Percentiles rank a stretch among this genome's conserved stretches.
Evolutionary conservation across 2,329 filamentous ascomycete species (phyloP).

Genomic region (Arthrobotrys conoides): DNA sequence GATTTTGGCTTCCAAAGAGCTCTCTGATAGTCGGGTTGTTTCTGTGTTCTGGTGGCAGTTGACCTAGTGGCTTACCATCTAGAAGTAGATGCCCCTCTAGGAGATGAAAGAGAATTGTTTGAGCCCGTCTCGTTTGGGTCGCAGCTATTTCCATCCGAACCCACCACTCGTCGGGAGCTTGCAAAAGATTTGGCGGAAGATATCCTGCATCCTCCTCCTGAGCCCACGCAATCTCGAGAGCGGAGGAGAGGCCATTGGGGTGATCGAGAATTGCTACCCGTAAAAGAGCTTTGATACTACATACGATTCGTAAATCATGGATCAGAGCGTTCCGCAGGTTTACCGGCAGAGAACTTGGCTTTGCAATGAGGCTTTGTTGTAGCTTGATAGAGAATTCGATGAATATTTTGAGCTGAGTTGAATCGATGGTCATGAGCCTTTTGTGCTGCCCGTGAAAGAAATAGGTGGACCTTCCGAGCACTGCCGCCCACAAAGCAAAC

Average conservation of each 20-base stretch:
- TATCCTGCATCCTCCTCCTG: slow-evolving; percentile 39
- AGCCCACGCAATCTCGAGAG: slow-evolving; percentile 33
- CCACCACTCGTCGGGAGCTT: slow-evolving; percentile 34
- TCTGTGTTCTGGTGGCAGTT: slow-evolving; percentile 71
- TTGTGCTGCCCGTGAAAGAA: slow-evolving; percentile 39
- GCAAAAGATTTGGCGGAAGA: slow-evolving; percentile 5
- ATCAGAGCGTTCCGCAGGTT: not conserved
- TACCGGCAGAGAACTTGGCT: slow-evolving; percentile 12
- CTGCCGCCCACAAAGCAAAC: slow-evolving; percentile 72
- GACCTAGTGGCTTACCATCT: slow-evolving; percentile 70
- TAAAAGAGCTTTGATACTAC: not conserved
- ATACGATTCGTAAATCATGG: not conserved
- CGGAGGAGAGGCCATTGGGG: not conserved
- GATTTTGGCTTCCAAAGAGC: slow-evolving; percentile 72
- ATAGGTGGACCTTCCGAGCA: slow-evolving; percentile 73
- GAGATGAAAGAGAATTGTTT: slow-evolving; percentile 67
- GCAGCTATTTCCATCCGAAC: slow-evolving; percentile 28
- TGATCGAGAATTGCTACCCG: not conserved
- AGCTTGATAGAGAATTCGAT: slow-evolving; percentile 38
- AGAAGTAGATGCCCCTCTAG: slow-evolving; percentile 70
- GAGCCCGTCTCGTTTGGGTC: slow-evolving; percentile 48
- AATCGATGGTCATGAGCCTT: not conserved
- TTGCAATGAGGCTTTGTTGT: slow-evolving; percentile 25
- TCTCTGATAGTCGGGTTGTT: slow-evolving; percentile 68
- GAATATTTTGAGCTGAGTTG: slow-evolving; percentile 18